Evolutionary conservation across 441 rosid species (phyloP), one percentile per base, ranked within the genome.

Genomic region (Adansonia madagascariensis): DNA sequence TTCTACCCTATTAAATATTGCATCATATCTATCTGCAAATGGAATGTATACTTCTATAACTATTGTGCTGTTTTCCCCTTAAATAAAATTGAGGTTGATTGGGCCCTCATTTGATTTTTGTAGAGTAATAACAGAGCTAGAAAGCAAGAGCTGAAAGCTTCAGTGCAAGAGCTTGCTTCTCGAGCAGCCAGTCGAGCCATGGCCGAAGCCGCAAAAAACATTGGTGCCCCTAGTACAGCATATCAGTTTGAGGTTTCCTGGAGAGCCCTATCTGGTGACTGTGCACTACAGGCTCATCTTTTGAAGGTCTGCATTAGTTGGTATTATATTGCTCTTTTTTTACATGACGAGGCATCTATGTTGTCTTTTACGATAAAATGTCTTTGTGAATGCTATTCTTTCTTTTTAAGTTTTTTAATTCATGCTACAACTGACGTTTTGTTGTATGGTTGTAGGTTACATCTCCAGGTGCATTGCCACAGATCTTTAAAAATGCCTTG

Each of bases 211-310:
- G 93, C 97, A 18, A 89, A 87, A 81, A 87, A 86, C 78, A 88
- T 92, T 56, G 80, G 53, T 60, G 80, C 97, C 63, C 99, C 95
- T 12, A 89, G 80, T 69, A 87, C 99, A 66, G 97, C 99, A 66
- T 94, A 91, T 77, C 93, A 96, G 70, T 94, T 94, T 80, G 99
- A 96, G 82, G 88, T 89, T 82, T 85, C 87, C 73, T 96, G 99
- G 99, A 88, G 86, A 79, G 84, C 95, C 78, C 88, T 91, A 69
- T 87, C 90, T 44, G 95, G 95, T 2, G 89, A 94, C 83, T 77
- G 72, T 57, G 75, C 80, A 2, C 82, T 90, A 49, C 97, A 92
- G 86, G 82, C 88, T 80, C 84, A 63, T 17, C 85, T 96, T 71
- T 82, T 94, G 80, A 92, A 94, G 99, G 99, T 95, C 67, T 76